Conservation (phyloP, 768 basidiomycete genomes). For the Mycena indigotica region DNA sequence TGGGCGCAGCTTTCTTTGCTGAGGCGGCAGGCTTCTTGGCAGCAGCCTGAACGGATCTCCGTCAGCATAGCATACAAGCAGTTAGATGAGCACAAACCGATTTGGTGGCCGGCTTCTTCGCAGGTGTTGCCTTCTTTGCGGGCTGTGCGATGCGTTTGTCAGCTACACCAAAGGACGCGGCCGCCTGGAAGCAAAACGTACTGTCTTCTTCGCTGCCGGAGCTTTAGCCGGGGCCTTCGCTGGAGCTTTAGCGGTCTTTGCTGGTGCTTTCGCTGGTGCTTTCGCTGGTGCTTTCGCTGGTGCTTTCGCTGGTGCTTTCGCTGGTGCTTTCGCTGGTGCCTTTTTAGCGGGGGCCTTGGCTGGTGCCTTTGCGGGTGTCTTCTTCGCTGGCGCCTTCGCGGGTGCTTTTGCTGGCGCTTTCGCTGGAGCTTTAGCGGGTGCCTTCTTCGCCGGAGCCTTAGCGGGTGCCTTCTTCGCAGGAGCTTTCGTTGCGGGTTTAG, state of each 20-base stretch:
- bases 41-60: too few relatives aligned
- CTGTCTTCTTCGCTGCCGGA: background rate
- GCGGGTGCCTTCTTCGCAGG: too few relatives aligned
- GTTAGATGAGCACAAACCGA: background rate
- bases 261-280: background rate
- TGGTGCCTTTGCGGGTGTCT: too few relatives aligned
- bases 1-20: background rate
- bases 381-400: too few relatives aligned
- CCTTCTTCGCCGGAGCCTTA: too few relatives aligned
- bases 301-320: background rate
- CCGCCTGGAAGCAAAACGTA: background rate
- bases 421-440: too few relatives aligned
- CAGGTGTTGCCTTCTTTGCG: background rate
- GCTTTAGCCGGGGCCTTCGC: background rate
- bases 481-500: too few relatives aligned
- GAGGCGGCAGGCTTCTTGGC: background rate
- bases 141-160: constrained; percentile 2
- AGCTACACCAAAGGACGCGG: background rate
- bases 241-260: background rate
- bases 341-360: too few relatives aligned
- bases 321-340: background rate
- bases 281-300: background rate
- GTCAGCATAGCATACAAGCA: background rate
- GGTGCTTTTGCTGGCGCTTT: too few relatives aligned
- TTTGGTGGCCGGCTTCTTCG: background rate